These are phyloP conservation scores for Phoma sp. DNA, from an alignment of 2,329 filamentous ascomycete species.

Conservation along the genomic window DNA sequence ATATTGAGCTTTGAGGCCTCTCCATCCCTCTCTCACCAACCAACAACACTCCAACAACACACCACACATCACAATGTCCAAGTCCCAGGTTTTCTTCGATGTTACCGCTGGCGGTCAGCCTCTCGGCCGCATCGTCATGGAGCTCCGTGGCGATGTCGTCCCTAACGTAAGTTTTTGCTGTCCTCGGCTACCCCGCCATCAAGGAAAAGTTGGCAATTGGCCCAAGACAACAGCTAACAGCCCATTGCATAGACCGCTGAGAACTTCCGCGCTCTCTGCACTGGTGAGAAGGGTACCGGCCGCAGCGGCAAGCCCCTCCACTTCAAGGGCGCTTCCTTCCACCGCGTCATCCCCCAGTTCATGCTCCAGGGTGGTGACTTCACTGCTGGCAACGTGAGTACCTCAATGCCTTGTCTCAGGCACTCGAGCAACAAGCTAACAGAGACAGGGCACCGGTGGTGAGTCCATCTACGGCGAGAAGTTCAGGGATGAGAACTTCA, in stretches of 20 bases:
- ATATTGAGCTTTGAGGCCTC: slow-evolving; percentile 15
- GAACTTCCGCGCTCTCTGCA: slow-evolving; percentile 94
- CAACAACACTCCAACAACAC: slow-evolving; percentile 20
- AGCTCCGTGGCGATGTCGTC: slow-evolving; percentile 71
- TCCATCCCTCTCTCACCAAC: slow-evolving; percentile 20
- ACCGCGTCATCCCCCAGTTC: slow-evolving; percentile 96
- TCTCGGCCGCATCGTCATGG: slow-evolving; percentile 82
- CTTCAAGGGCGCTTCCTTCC: slow-evolving; percentile 91
- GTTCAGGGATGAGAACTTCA: slow-evolving; percentile 95
- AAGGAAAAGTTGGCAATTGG: slow-evolving; percentile 19
- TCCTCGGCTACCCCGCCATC: slow-evolving; percentile 28
- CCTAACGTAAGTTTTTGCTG: slow-evolving; percentile 61
- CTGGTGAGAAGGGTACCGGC: slow-evolving; percentile 88
- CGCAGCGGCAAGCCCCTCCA: slow-evolving; percentile 84
- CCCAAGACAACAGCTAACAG: slow-evolving; percentile 18
- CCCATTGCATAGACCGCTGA: slow-evolving; percentile 72
- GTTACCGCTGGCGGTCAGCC: slow-evolving; percentile 77
- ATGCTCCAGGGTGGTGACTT: slow-evolving; percentile 99
- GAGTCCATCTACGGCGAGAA: slow-evolving; percentile 98
- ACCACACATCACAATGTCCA: slow-evolving; percentile 35
- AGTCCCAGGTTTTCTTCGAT: slow-evolving; percentile 88
- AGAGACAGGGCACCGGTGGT: slow-evolving; percentile 67
- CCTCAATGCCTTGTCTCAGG: background rate
- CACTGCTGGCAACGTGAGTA: slow-evolving; percentile 84
- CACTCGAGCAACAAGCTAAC: slow-evolving; percentile 17